Conservation (phyloP, 805 yeast species). For the Schizosaccharomyces cryophilus region DNA sequence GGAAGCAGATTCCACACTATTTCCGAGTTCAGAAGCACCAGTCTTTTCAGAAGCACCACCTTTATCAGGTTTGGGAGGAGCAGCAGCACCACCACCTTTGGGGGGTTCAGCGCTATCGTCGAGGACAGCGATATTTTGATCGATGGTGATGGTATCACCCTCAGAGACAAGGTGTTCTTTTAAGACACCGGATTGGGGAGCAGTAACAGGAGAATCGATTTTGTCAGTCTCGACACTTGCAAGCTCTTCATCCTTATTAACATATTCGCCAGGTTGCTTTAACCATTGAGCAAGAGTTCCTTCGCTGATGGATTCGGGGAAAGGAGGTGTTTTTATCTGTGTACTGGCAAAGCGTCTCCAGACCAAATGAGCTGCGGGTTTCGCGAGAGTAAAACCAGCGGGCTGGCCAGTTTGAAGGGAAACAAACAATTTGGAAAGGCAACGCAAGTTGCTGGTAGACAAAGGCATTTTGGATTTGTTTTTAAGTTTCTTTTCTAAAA, state of each 20-base stretch:
- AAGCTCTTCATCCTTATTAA: slow-evolving; percentile 15
- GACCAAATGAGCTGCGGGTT: too few relatives aligned
- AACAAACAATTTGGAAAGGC: too few relatives aligned
- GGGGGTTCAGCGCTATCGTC: slow-evolving; percentile 36
- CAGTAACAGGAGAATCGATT: slow-evolving; percentile 86
- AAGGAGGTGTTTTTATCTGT: slow-evolving; percentile 74
- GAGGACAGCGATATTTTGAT: slow-evolving; percentile 70
- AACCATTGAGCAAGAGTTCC: slow-evolving; percentile 55
- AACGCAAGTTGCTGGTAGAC: too few relatives aligned
- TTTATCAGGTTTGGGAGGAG: not conserved
- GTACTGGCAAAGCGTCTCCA: slow-evolving; percentile 8
- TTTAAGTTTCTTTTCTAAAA: too few relatives aligned
- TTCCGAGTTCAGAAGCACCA: too few relatives aligned
- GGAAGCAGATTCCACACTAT: not conserved
- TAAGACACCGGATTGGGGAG: slow-evolving; percentile 78
- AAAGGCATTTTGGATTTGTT: too few relatives aligned
- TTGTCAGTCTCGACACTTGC: slow-evolving; percentile 97
- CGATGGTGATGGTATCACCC: slow-evolving; percentile 87
- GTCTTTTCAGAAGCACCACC: not conserved
- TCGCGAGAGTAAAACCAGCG: too few relatives aligned
- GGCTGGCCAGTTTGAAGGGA: too few relatives aligned
- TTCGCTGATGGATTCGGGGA: slow-evolving; percentile 96
- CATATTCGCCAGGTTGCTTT: slow-evolving; percentile 10
- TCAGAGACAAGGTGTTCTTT: slow-evolving; percentile 58
- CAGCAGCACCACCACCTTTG: slow-evolving; percentile 11